Conservation (phyloP, 495 filamentous ascomycete genomes). For the Penicilliopsis zonata region DNA sequence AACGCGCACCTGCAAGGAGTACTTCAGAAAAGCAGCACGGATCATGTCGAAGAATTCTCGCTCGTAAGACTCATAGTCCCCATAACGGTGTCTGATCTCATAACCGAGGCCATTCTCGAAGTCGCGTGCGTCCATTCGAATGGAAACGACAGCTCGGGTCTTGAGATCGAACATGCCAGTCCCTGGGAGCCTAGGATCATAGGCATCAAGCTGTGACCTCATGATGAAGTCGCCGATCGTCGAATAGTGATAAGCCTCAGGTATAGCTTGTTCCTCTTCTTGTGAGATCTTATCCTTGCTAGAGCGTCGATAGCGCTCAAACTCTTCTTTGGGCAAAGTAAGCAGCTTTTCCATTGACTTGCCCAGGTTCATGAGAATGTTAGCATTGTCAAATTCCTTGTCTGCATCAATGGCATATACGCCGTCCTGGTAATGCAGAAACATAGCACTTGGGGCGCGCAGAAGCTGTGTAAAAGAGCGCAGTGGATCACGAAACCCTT, state of each 20-base stretch:
- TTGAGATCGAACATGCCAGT: slow-evolving; percentile 96
- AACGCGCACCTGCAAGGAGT: slow-evolving; percentile 90
- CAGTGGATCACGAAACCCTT: slow-evolving; percentile 45
- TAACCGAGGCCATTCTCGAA: slow-evolving; percentile 74
- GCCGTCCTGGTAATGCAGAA: slow-evolving; percentile 74
- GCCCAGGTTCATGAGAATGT: slow-evolving; percentile 78
- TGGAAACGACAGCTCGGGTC: slow-evolving; percentile 78
- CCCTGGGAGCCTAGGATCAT: slow-evolving; percentile 77
- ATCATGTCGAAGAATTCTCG: slow-evolving; percentile 97
- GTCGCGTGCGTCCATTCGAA: slow-evolving; percentile 70
- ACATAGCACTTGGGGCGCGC: slow-evolving; percentile 63
- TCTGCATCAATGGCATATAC: slow-evolving; percentile 95
- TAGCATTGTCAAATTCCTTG: slow-evolving; percentile 80
- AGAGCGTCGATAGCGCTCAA: slow-evolving; percentile 65
- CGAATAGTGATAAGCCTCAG: slow-evolving; percentile 82
- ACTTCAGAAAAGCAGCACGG: slow-evolving; percentile 86
- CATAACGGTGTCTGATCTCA: slow-evolving; percentile 63
- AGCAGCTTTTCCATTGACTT: slow-evolving; percentile 94
- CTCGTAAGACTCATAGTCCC: slow-evolving; percentile 81
- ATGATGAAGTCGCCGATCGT: slow-evolving; percentile 81
- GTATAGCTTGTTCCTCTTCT: slow-evolving; percentile 50
- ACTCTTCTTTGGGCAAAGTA: slow-evolving; percentile 69
- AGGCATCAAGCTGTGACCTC: slow-evolving; percentile 90
- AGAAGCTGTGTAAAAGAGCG: slow-evolving; percentile 58
- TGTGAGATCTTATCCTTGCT: slow-evolving; percentile 48